Conservation (phyloP, 805 yeast species). For the Myxozyma lipomycoides region DNA sequence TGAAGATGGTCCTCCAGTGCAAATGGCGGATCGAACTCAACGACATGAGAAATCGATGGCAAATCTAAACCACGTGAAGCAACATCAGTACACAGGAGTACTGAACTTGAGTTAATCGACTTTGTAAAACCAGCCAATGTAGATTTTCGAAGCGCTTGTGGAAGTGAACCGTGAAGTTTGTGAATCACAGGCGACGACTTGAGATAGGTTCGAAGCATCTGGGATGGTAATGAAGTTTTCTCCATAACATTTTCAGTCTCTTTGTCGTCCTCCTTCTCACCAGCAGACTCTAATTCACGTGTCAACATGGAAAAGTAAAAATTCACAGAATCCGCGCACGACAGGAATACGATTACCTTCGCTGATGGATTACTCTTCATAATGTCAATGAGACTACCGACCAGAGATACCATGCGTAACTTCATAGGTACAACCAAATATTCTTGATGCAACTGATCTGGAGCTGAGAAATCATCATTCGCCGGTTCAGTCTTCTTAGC, state of each 20-base stretch:
- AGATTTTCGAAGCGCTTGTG: slow-evolving; percentile 76
- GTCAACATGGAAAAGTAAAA: slow-evolving; percentile 79
- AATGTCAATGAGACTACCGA: slow-evolving; percentile 57
- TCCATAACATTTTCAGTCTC: slow-evolving; percentile 11
- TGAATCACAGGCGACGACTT: slow-evolving; percentile 45
- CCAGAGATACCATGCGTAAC: slow-evolving; percentile 74
- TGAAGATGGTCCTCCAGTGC: slow-evolving; percentile 92
- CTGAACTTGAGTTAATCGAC: slow-evolving; percentile 41
- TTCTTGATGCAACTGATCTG: slow-evolving; percentile 84
- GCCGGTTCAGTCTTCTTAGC: not conserved
- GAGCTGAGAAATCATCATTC: slow-evolving; percentile 49
- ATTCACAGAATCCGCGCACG: slow-evolving; percentile 96
- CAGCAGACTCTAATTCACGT: slow-evolving; percentile 40
- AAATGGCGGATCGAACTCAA: slow-evolving; percentile 95
- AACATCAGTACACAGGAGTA: slow-evolving; percentile 93
- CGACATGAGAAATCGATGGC: slow-evolving; percentile 76
- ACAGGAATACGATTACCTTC: slow-evolving; percentile 66
- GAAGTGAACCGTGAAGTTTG: slow-evolving; percentile 85
- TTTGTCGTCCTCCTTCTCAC: slow-evolving; percentile 36
- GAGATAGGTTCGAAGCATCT: slow-evolving; percentile 4
- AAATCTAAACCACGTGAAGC: slow-evolving; percentile 96
- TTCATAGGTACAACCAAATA: slow-evolving; percentile 89
- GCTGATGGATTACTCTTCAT: slow-evolving; percentile 35
- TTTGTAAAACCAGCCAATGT: slow-evolving; percentile 59
- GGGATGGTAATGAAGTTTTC: slow-evolving; percentile 12